These are phyloP conservation scores for Malassezia japonica DNA, from an alignment of 1,284 basidiomycete genomes.

Conservation along the genomic window DNA sequence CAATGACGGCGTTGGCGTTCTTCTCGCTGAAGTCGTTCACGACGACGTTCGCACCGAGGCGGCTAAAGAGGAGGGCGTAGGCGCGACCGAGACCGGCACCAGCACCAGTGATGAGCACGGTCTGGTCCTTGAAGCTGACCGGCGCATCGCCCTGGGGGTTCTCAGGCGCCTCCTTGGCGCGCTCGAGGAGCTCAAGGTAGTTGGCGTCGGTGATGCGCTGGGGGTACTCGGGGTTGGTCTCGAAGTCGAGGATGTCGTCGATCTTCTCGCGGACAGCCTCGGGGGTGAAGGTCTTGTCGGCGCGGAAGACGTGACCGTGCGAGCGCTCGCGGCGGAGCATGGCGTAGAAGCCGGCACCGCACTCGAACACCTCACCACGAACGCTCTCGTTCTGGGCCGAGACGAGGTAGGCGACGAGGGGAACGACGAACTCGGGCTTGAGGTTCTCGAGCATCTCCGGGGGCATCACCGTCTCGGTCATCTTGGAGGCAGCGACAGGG, in stretches of 20 bases:
- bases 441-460: slow-evolving; percentile 89
- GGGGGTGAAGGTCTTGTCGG: slow-evolving; percentile 82
- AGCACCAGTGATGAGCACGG: slow-evolving; percentile 78
- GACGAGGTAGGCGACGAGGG: slow-evolving; percentile 54
- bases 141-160: slow-evolving; percentile 63
- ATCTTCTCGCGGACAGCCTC: slow-evolving; percentile 58
- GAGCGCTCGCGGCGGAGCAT: slow-evolving; percentile 89
- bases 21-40: slow-evolving; percentile 90
- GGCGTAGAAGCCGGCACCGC: slow-evolving; percentile 85
- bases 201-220: slow-evolving; percentile 58
- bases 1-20: slow-evolving; percentile 70
- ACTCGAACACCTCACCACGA: slow-evolving; percentile 79
- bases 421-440: slow-evolving; percentile 87
- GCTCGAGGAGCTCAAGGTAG: slow-evolving; percentile 58
- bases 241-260: slow-evolving; percentile 68
- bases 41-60: slow-evolving; percentile 87
- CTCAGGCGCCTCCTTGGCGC: slow-evolving; percentile 59
- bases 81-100: slow-evolving; percentile 63
- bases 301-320: slow-evolving; percentile 75
- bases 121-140: slow-evolving; percentile 78
- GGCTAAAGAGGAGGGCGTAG: slow-evolving; percentile 82
- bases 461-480: slow-evolving; percentile 92
- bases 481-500: slow-evolving; percentile 83
- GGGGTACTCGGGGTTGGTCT: slow-evolving; percentile 63
- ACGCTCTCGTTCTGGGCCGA: slow-evolving; percentile 53